A percentile compares a stretch with the other conserved stretches of the same genome.
Conservation (phyloP, 805 yeast species). For the Komagataella kurtzmanii region DNA sequence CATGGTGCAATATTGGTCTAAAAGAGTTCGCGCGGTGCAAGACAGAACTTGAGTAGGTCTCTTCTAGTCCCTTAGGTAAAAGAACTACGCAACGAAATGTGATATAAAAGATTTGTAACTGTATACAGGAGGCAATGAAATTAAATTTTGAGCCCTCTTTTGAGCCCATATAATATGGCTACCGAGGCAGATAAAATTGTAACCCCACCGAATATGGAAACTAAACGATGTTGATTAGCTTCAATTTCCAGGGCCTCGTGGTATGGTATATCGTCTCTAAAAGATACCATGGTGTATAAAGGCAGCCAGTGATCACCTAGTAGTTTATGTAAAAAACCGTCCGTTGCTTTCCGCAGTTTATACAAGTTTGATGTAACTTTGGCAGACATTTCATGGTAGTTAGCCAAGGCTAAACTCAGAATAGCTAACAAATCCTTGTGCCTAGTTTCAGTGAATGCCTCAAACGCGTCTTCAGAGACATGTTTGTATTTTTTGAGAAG, state of each 20-base stretch:
- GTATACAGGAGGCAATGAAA: background rate
- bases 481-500: slow-evolving; percentile 23
- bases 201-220: slow-evolving; percentile 13
- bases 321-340: slow-evolving; percentile 44
- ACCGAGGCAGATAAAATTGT: background rate
- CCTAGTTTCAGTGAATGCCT: slow-evolving; percentile 38
- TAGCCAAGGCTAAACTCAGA: slow-evolving; percentile 62
- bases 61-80: background rate
- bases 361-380: slow-evolving; percentile 53
- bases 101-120: background rate
- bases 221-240: slow-evolving; percentile 37
- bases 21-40: background rate
- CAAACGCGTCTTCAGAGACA: slow-evolving; percentile 36
- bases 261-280: slow-evolving; percentile 72
- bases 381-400: slow-evolving; percentile 80
- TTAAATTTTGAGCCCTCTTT: background rate
- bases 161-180: background rate
- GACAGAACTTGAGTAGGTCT: too few relatives aligned
- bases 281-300: slow-evolving; percentile 84
- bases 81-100: background rate
- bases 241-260: slow-evolving; percentile 48
- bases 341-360: slow-evolving; percentile 53
- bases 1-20: background rate
- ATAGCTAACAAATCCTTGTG: slow-evolving; percentile 63
- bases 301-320: slow-evolving; percentile 68